Evolutionary conservation across 768 basidiomycete genomes (phyloP).

Genomic region (Auriscalpium microsporum): DNA sequence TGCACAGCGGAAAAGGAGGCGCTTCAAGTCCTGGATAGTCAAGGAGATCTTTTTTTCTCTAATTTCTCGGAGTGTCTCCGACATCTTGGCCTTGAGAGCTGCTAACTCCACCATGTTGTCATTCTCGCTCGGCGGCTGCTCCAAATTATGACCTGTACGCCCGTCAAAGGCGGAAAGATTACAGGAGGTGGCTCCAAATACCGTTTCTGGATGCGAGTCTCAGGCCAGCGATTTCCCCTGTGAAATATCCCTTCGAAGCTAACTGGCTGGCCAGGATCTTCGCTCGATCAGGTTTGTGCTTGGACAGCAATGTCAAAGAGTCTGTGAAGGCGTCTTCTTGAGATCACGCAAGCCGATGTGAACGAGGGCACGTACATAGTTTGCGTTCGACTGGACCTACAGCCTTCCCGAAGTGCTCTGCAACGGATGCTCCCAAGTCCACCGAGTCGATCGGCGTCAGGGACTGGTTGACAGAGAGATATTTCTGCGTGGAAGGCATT

Average conservation of each 20-base stretch:
- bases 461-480: constrained; percentile 70
- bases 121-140: constrained; percentile 50
- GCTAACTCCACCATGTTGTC: constrained; percentile 55
- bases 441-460: constrained; percentile 62
- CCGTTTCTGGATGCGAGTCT: constrained; percentile 61
- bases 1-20: constrained; percentile 80
- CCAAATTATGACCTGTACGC: constrained; percentile 44
- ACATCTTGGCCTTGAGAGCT: constrained; percentile 61
- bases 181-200: constrained; percentile 20
- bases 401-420: constrained; percentile 76
- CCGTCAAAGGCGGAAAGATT: neutral
- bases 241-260: constrained; percentile 84
- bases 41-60: constrained; percentile 62
- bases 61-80: constrained; percentile 57
- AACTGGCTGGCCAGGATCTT: constrained; percentile 79
- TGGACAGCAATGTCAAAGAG: constrained; percentile 44
- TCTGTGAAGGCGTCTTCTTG: constrained; percentile 26
- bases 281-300: constrained; percentile 72
- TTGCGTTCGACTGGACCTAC: constrained; percentile 73
- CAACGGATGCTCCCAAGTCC: constrained; percentile 88
- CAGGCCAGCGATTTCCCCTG: constrained; percentile 79
- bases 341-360: neutral
- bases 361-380: constrained; percentile 43
- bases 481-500: constrained; percentile 51
- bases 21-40: constrained; percentile 74